phyloP scores from a whole-genome alignment of 495 filamentous ascomycete genomes.

The Xylaria longipes region DNA sequence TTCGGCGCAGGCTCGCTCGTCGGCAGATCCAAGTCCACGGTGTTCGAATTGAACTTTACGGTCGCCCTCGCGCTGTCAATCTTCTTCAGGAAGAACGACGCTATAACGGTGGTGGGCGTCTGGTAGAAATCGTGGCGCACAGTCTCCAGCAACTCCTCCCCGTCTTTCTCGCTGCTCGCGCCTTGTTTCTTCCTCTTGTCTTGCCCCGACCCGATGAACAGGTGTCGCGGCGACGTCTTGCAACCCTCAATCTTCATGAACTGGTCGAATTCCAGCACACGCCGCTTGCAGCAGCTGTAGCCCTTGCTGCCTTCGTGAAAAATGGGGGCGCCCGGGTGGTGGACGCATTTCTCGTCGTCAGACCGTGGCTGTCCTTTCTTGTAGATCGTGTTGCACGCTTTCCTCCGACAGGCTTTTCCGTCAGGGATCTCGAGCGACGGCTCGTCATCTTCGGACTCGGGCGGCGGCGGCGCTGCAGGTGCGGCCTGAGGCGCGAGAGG shows the following conservation, averaged over 20 bases:
- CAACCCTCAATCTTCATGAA: constrained; percentile 96
- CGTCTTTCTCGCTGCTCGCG: constrained; percentile 47
- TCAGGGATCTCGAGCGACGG: constrained; percentile 69
- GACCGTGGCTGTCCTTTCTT: constrained; percentile 59
- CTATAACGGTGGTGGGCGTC: constrained; percentile 82
- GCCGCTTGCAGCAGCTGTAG: constrained; percentile 94
- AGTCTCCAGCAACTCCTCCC: constrained; percentile 66
- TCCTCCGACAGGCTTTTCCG: constrained; percentile 78
- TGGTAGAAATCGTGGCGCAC: constrained; percentile 96
- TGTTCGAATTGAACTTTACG: constrained; percentile 66
- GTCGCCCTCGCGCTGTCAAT: constrained; percentile 81
- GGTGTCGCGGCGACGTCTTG: constrained; percentile 76
- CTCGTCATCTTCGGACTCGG: constrained; percentile 90
- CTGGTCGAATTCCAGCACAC: constrained; percentile 95
- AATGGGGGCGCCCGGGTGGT: constrained; percentile 85
- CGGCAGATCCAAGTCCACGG: constrained; percentile 75
- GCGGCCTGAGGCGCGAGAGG: constrained; percentile 59
- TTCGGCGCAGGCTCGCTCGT: constrained; percentile 80
- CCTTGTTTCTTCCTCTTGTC: constrained; percentile 61
- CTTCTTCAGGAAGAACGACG: constrained; percentile 95
- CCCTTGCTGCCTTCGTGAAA: constrained; percentile 99
- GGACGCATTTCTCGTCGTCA: constrained; percentile 79
- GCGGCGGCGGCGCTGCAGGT: constrained; percentile 67
- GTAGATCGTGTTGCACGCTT: constrained; percentile 72
- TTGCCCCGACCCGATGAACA: constrained; percentile 80